Conservation (phyloP, 164 flowering plant genomes). For the grape (Vitis vinifera) region ASM3070453v1 NC_081820.1:23451501-23452000, state of each 20-base stretch:
- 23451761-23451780: constrained; percentile 37
- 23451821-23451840: constrained; percentile 25
- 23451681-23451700: constrained; percentile 44
- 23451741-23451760: constrained; percentile 25
- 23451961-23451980: constrained; percentile 49
- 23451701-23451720: constrained; percentile 32
- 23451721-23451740: constrained; percentile 37
- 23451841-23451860: constrained; percentile 11
- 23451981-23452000: constrained; percentile 12
- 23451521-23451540: no score
- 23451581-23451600: neutral
- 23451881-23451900: constrained; percentile 25
- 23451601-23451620: no score
- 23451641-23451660: constrained; percentile 35
- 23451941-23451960: constrained; percentile 19
- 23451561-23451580: no score
- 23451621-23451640: constrained; percentile 16
- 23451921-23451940: constrained; percentile 31
- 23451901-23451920: constrained; percentile 31
- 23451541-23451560: no score
- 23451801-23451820: constrained; percentile 43
- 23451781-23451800: constrained; percentile 28
- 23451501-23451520: no score
- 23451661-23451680: constrained; percentile 49
- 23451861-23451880: constrained; percentile 14